Base-by-base conservation (phyloP, 768 basidiomycete genomes). In the Rhodotorula kratochvilovae region DNA sequence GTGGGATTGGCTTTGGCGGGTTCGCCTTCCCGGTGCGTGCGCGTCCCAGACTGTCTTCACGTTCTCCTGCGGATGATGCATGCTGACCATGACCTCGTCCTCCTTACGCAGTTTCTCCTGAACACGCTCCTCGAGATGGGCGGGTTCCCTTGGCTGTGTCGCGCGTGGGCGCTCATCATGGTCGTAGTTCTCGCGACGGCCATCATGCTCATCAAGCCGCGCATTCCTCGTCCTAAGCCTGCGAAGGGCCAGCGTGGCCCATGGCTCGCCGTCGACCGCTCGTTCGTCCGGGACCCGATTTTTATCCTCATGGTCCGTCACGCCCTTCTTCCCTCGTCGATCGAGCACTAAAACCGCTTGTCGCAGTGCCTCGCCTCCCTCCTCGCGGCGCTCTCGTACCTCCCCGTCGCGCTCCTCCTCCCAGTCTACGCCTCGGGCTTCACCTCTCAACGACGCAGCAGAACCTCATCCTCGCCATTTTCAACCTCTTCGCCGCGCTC, bases 331-430 rank as follows among this genome's bases (percentile, higher is more conserved):
- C 25, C 21, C 19, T 33, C 3, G 8, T 5, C n/a, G 23, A 8
- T 42, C n/a, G 21, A 31, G 3, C 16, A 10, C 45, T 11, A 11
- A 11, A 8, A 13, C 17, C 12, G 5, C 39, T 19, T 19, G n/a
- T n/a, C n/a, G 31, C 43, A 61, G 45, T 25, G 8, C 36, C 23
- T 53, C 31, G 55, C 66, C 2, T 56, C 70, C 0, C 55, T 69
- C 63, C 21, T 76, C 55, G 56, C 65, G 16, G 43, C 45, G 1
- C 55, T 76, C 4, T 55, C 71, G 11, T 73, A 67, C 50, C 69
- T 76, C 36, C 71, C 75, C 19, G 67, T 73, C 3, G 64, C 71
- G 0, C 23, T 68, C n/a, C 73, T 68, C 56, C 59, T 76, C 36
- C 54, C 71, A 1, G 63, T 58, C 5, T 76, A 73, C 66, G 51